Base-by-base conservation (phyloP, 768 basidiomycete genomes). In the Punctularia strigosozonata region DNA sequence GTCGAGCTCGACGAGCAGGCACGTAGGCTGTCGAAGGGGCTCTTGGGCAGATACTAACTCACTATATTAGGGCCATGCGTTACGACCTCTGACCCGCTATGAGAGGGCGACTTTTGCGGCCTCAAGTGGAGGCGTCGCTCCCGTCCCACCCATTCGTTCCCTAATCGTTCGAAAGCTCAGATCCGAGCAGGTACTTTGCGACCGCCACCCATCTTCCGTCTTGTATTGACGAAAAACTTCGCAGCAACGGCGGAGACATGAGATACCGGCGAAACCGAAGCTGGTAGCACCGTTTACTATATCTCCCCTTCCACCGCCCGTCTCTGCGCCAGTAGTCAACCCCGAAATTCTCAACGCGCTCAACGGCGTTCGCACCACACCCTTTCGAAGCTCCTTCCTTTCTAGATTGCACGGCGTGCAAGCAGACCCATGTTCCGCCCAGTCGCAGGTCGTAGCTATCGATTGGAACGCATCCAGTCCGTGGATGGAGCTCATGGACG, bases 401-500 rank as follows among this genome's bases (percentile, higher is more conserved):
- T 74, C 77, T 35, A 75, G 85, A 12, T 50, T 85, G 10, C 62
- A 67, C 35, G 79, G 78, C 17, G 58, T 44, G 36, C 49, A 59
- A 8, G 61, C 58, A 4, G n/a, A n/a, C n/a, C n/a, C n/a, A n/a
- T n/a, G n/a, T n/a, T n/a, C n/a, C n/a, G n/a, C n/a, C n/a, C n/a
- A n/a, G n/a, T n/a, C n/a, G n/a, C n/a, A n/a, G n/a, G 50, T 70
- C 21, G 64, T 86, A 28, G 66, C 74, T 7, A 61, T 77, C 19
- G 83, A 87, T 54, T 87, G 81, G 83, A 76, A 81, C 52, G 75
- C 71, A 3, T 60, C 59, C 28, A 57, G 82, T 3, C 75, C 80
- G 0, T 88, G 86, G 86, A 77, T 78, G 68, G 58, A 66, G 25
- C 67, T 89, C 31, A 81, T 87, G 80, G 52, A 57, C 23, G 84